Conservation (phyloP, 2,329 filamentous ascomycete genomes). For the Pseudogymnoascus sp. region DNA sequence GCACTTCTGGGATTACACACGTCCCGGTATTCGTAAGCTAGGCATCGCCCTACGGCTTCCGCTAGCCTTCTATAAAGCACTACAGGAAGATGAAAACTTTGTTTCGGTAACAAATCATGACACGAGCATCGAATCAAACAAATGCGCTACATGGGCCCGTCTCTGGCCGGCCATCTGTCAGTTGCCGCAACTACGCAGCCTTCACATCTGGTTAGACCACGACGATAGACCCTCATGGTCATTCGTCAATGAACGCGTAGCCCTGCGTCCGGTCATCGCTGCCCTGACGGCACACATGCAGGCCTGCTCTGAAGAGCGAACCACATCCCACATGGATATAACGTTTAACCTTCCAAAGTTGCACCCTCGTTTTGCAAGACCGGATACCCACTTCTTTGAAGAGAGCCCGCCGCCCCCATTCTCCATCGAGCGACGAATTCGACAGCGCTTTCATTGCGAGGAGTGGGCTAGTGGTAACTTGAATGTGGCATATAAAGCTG, state of each 20-base stretch:
- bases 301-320: background rate
- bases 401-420: background rate
- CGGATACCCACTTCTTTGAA: background rate
- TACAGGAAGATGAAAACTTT: background rate
- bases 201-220: background rate
- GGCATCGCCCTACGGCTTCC: background rate
- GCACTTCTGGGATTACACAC: background rate
- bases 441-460: background rate
- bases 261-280: background rate
- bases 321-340: background rate
- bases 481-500: background rate
- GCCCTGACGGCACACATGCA: background rate
- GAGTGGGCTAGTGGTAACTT: background rate
- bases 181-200: background rate
- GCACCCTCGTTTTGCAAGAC: background rate
- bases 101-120: background rate
- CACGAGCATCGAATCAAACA: background rate
- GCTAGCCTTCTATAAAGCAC: background rate
- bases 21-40: background rate
- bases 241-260: background rate
- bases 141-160: background rate
- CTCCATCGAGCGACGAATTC: background rate
- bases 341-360: background rate
- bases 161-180: background rate
- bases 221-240: background rate